Evolutionary conservation across 352 stramenopile genomes (phyloP).

Genomic region (Pythium diclinum): DNA sequence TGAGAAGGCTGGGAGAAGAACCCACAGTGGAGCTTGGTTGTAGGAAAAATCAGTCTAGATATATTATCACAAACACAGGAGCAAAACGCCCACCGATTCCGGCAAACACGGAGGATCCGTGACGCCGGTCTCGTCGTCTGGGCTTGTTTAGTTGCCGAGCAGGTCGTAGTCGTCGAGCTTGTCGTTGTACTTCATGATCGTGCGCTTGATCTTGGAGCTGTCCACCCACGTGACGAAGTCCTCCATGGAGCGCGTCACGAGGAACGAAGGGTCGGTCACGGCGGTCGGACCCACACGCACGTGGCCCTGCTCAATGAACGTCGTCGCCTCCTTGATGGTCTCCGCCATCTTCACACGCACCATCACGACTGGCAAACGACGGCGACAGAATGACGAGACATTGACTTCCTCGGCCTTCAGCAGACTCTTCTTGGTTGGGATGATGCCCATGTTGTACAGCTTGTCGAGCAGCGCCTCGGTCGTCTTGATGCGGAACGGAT

Average conservation of each 20-base stretch:
- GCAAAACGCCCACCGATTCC: background rate
- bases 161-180: constrained; percentile 99
- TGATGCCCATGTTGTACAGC: constrained; percentile 97
- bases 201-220: constrained; percentile 96
- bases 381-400: constrained; percentile 93
- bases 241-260: constrained; percentile 98
- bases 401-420: constrained; percentile 97
- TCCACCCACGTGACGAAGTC: constrained; percentile 99
- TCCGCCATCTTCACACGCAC: constrained; percentile 99
- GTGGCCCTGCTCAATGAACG: constrained; percentile 98
- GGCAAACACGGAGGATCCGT: too few species aligned
- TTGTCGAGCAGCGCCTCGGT: constrained; percentile 96
- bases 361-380: constrained; percentile 98
- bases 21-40: background rate
- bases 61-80: constrained; percentile 20
- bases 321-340: constrained; percentile 96
- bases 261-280: constrained; percentile 95
- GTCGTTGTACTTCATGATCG: constrained; percentile 99
- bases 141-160: constrained; percentile 86
- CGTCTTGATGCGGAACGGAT: constrained; percentile 97
- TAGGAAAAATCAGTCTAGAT: constrained; percentile 9
- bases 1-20: background rate
- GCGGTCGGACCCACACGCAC: constrained; percentile 91
- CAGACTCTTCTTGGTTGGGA: constrained; percentile 96
- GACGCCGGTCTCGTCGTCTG: background rate